phyloP scores from a whole-genome alignment of 805 yeast species.

The Lachancea waltii region DNA sequence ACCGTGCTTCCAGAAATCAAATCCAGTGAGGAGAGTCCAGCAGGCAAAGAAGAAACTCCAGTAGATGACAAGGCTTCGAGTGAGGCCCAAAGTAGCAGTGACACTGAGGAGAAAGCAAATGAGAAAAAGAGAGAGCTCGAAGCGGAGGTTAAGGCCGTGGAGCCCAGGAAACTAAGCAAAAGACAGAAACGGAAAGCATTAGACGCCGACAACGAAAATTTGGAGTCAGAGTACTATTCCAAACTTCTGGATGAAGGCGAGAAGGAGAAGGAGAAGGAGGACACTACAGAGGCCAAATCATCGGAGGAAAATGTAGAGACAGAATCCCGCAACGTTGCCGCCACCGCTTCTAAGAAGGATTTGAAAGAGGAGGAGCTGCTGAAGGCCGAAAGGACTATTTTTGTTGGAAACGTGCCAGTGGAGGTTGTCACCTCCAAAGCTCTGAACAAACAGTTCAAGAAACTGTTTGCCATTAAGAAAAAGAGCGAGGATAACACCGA shows the following conservation, averaged over 20 bases:
- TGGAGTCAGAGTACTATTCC: constrained; percentile 49
- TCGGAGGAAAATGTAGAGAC: constrained; percentile 16
- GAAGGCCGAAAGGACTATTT: constrained; percentile 78
- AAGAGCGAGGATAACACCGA: constrained; percentile 10
- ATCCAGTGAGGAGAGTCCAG: constrained; percentile 17
- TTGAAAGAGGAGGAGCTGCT: constrained; percentile 65
- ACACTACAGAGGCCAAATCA: constrained; percentile 4
- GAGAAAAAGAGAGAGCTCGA: constrained; percentile 18
- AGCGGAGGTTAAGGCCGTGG: constrained; percentile 5
- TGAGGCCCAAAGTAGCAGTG: constrained; percentile 1
- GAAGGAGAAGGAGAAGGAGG: constrained; percentile 15
- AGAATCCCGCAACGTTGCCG: constrained; percentile 15
- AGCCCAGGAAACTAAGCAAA: constrained; percentile 24
- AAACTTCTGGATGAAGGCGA: constrained; percentile 41
- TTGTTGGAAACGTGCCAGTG: constrained; percentile 78
- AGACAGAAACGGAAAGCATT: constrained; percentile 15
- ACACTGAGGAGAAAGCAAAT: constrained; percentile 9
- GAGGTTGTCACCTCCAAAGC: constrained; percentile 58
- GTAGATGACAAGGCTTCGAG: not conserved
- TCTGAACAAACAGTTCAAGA: constrained; percentile 57
- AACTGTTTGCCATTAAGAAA: constrained; percentile 38
- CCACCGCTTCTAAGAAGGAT: constrained; percentile 46
- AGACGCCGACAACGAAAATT: constrained; percentile 40
- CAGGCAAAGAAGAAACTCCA: constrained; percentile 11
- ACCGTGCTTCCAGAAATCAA: constrained; percentile 16